Evolutionary conservation across 306 rosid species (phyloP), one percentile per base, ranked within the genome.

Genomic region (Quercus engelmannii): DNA sequence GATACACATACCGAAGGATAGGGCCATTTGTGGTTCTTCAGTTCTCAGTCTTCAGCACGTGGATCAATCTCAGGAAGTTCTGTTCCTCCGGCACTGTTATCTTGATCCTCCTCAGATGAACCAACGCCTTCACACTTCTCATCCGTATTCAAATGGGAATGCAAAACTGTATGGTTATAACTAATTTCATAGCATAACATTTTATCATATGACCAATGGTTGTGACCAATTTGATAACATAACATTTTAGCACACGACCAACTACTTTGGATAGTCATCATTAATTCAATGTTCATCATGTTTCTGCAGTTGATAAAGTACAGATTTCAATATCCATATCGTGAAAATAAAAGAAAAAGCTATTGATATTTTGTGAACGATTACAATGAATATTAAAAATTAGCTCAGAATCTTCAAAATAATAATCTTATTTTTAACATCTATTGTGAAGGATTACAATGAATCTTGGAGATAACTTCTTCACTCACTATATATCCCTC

Each of bases 21-120:
- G 3, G 99, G 99, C 99, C 99, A 95, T 81, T 93, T 95, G 88
- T 93, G 98, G 73, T 88, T 95, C 82, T 95, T 95, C 8, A 95
- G 91, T 59, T 95, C 99, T 15, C 98, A 90, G 65, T 95, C 99
- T 83, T 93, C 99, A 13, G 96, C 94, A 15, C 98, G 75, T 0
- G 99, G 96, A 86, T 95, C 99, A 23, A 92, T 86, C 86, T 89
- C 99, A 0, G 92, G 87, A 31, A 90, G 67, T 80, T 95, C 99
- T 9, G 92, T 86, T 85, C 91, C 97, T 59, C 96, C 99, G 0
- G 91, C 96, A 55, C 97, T 92, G 11, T 87, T 92, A 20, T 95
- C 95, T 62, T 90, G 91, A 33, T 95, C 99, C 69, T 95, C 99
- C 73, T 92, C 97, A 12, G 97, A 95, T 35, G 99, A 93, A 30